These are phyloP conservation scores for Cryomyces minteri DNA, from an alignment of 495 filamentous ascomycete species.

Conservation along the genomic window DNA sequence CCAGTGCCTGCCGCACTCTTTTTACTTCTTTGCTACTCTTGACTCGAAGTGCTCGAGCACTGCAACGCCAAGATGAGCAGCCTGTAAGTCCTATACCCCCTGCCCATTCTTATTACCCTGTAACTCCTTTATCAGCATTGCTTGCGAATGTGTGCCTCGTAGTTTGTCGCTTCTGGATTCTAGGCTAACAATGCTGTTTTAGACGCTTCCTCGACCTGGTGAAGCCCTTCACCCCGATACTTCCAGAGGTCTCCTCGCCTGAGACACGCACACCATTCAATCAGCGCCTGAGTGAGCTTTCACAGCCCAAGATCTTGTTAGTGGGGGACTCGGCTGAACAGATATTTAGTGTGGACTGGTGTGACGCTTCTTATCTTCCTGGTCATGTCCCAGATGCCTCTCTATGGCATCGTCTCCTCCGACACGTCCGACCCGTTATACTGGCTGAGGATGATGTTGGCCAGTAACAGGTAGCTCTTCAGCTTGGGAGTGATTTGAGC, in stretches of 20 bases:
- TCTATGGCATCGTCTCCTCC: slow-evolving; percentile 64
- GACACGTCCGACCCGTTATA: slow-evolving; percentile 81
- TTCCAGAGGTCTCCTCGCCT: slow-evolving; percentile 94
- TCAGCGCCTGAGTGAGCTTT: slow-evolving; percentile 16
- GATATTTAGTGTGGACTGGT: slow-evolving; percentile 87
- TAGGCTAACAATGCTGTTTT: slow-evolving; percentile 17
- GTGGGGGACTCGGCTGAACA: no score
- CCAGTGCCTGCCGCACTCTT: background rate
- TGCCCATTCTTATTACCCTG: background rate
- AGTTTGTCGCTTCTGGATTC: no score
- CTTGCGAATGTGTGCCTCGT: no score
- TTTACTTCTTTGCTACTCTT: slow-evolving; percentile 6
- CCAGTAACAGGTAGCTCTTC: slow-evolving; percentile 44
- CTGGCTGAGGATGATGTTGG: slow-evolving; percentile 99
- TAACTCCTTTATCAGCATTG: no score
- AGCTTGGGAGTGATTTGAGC: slow-evolving; percentile 79
- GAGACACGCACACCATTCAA: slow-evolving; percentile 96
- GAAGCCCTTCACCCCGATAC: slow-evolving; percentile 97
- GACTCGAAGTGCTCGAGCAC: slow-evolving; percentile 2
- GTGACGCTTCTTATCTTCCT: slow-evolving; percentile 32
- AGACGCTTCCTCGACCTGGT: slow-evolving; percentile 99
- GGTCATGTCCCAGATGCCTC: slow-evolving; percentile 97
- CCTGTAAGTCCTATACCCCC: background rate
- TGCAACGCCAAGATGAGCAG: background rate
- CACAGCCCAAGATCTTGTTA: no score